Conservation (phyloP, 768 basidiomycete species). For the Mycena haematopus region DNA sequence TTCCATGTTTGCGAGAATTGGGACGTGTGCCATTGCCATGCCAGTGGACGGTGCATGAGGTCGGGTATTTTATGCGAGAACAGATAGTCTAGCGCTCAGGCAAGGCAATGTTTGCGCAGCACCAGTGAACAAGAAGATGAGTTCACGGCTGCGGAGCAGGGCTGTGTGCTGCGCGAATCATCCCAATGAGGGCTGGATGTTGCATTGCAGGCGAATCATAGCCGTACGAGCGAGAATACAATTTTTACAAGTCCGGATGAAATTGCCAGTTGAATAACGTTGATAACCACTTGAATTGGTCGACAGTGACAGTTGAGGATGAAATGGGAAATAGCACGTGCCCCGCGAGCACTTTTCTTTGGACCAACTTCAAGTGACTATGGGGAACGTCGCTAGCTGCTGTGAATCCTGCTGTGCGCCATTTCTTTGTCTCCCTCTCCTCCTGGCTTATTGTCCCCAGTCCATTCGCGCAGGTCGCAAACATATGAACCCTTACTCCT, state of each 20-base stretch:
- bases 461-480: slow-evolving; percentile 83
- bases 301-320: background rate
- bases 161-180: slow-evolving; percentile 23
- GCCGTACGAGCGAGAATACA: background rate
- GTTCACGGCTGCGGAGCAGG: slow-evolving; percentile 20
- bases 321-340: background rate
- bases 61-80: slow-evolving; percentile 20
- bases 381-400: slow-evolving; percentile 83
- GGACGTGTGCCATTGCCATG: background rate
- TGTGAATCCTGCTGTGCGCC: slow-evolving; percentile 84
- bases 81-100: slow-evolving; percentile 18
- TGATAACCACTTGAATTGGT: too few species aligned
- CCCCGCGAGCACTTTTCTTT: background rate
- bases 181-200: background rate
- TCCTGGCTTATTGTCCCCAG: slow-evolving; percentile 44
- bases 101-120: slow-evolving; percentile 26
- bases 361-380: too few species aligned
- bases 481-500: slow-evolving; percentile 86
- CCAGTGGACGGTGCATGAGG: background rate
- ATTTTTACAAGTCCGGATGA: background rate
- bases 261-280: background rate
- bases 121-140: slow-evolving; percentile 7
- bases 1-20: slow-evolving; percentile 28
- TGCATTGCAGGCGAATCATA: background rate
- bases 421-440: slow-evolving; percentile 28